Base-by-base conservation (phyloP, 768 basidiomycete species). In the Kwoniella dejecticola region DNA sequence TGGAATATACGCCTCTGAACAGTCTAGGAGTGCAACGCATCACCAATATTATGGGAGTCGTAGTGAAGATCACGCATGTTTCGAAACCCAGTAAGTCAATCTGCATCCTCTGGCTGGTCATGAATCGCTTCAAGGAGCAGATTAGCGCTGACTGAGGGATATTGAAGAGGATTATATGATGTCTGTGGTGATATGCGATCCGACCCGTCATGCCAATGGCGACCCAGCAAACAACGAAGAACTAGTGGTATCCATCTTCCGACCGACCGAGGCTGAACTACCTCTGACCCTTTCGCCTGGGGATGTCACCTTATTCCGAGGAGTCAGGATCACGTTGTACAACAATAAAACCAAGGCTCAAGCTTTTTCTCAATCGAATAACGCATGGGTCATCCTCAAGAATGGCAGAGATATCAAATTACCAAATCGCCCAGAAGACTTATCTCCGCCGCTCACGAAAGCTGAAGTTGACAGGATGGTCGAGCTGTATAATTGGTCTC, bases 291-390 rank as follows among this genome's bases (percentile, higher is more conserved):
- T 68, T 0, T 8, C n/a, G 12, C 48, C 42, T 6, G 71, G 71
- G 6, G 42, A 57, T 23, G 60, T 62, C 7, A 67, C 68, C 2
- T 50, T 73, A 1, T 59, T 70, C 17, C 53, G 71, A 15, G 50
- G 54, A 17, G 17, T 70, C 15, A 66, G 67, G 64, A 38, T 70
- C 4, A 54, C 44, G 1, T 36, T 23, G 13, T 73, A 33, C 33
- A 68, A 70, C 21, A 49, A 50, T 5, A 73, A 73, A 42, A 63
- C 60, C 26, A 73, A 73, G 41, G 71, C 64, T 19, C 56, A 73
- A 52, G 31, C 52, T 5, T 61, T 54, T 17, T 60, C 54, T 49
- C 21, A 42, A 4, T 40, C 50, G 1, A 33, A 27, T 7, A 66
- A 56, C 24, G 61, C 66, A n/a, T 72, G 68, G 66, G 66, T 55